Conservation (phyloP, 306 rosid genomes). For the Cucumis hystrix region DNA sequence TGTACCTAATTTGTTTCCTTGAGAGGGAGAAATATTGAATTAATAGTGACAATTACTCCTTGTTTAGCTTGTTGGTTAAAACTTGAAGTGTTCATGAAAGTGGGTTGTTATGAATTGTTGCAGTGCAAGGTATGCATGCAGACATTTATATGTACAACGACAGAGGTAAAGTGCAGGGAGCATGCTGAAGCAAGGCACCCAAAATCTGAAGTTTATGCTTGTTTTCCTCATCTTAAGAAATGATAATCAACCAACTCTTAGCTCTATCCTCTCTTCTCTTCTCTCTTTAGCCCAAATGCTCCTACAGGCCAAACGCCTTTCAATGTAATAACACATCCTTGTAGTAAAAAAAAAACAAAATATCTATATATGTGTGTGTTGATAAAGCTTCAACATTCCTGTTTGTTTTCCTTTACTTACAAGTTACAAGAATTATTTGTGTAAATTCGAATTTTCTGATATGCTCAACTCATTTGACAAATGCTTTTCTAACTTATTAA, state of each 20-base stretch:
- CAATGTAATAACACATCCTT: neutral
- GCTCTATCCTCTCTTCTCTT: neutral
- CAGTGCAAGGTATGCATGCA: constrained; percentile 69
- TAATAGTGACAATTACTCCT: neutral
- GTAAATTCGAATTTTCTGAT: no score
- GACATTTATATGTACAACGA: constrained; percentile 46
- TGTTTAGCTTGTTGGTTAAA: neutral
- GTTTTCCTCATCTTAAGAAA: constrained; percentile 46
- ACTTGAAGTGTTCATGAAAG: neutral
- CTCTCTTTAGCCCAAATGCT: neutral
- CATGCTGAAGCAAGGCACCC: constrained; percentile 61
- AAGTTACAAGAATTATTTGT: no score
- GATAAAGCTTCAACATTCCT: neutral
- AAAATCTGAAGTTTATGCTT: constrained; percentile 30
- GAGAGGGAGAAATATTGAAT: neutral
- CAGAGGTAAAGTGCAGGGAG: constrained; percentile 56
- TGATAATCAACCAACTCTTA: constrained; percentile 5
- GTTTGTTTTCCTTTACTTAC: no score
- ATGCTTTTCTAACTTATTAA: no score
- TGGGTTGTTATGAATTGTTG: constrained; percentile 8
- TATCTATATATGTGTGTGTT: neutral
- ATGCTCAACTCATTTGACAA: no score
- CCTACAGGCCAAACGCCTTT: neutral
- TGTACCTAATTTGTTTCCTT: neutral
- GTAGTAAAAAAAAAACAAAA: neutral